Conservation (phyloP, 192 early-diverging fungal species). For the Rhizophagus prolifer region DNA sequence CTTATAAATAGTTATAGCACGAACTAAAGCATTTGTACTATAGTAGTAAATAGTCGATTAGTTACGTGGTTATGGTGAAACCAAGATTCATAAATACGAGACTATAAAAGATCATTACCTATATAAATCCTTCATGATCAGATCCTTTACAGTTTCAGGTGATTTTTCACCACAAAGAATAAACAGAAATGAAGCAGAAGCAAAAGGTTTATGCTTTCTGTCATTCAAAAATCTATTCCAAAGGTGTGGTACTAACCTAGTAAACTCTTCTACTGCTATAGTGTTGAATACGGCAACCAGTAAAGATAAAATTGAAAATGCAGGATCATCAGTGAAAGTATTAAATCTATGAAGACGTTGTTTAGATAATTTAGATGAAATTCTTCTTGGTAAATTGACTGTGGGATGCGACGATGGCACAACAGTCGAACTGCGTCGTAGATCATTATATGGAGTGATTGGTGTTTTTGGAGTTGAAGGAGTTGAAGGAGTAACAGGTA, state of each 20-base stretch:
- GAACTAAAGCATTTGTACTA: slow-evolving; percentile 22
- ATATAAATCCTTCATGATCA: slow-evolving; percentile 47
- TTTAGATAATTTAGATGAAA: not conserved
- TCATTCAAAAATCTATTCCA: slow-evolving; percentile 56
- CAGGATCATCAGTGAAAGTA: slow-evolving; percentile 12
- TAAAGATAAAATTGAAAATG: slow-evolving; percentile 45
- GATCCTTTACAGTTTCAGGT: slow-evolving; percentile 40
- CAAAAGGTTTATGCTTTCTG: slow-evolving; percentile 38
- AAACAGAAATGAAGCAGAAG: slow-evolving; percentile 52
- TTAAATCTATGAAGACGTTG: slow-evolving; percentile 7
- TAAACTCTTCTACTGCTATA: slow-evolving; percentile 41
- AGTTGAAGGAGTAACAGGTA: not conserved
- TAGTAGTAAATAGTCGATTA: not conserved
- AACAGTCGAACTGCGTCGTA: not conserved
- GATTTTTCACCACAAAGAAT: slow-evolving; percentile 57
- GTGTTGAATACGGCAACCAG: slow-evolving; percentile 54
- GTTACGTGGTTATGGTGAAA: not conserved
- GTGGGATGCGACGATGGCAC: not conserved
- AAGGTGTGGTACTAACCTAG: slow-evolving; percentile 37
- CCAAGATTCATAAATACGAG: not conserved
- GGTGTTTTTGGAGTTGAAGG: not conserved
- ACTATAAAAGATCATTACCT: slow-evolving; percentile 35
- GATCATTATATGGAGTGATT: slow-evolving; percentile 5
- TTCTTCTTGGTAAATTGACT: not conserved
- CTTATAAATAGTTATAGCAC: slow-evolving; percentile 38